Base-by-base conservation (phyloP, 2,329 filamentous ascomycete species). In the Xylariaceae sp. region DNA sequence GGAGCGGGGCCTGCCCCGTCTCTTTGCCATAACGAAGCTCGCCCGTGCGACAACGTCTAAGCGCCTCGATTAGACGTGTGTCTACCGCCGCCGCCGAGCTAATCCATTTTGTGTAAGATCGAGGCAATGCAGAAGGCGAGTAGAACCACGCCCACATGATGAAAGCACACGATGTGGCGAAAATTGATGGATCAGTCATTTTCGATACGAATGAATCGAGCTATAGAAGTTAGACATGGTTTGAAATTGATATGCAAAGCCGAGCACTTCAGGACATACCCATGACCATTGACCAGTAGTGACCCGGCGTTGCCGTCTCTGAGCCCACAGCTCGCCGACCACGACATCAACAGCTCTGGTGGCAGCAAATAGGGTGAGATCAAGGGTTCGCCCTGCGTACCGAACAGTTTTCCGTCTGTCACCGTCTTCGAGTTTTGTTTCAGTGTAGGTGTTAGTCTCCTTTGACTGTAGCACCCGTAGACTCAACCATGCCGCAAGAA, bases 81-180 rank as follows among this genome's bases (percentile, higher is more conserved):
- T 96, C 91, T 16, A 94, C 84, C 37, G 86, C 80, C 3, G 91
- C 91, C 3, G 87, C 88, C 18, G 86, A 85, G 33, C 81, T 83
- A 63, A 96, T 94, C 91, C 91, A 95, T 67, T 85, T 87, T 64
- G 85, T 87, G 74, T 95, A 95, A 33, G 86, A 80, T 23, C 75
- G 79, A 2, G 91, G 91, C 1, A 96, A 79, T 16, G 83, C 80
- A 29, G 83, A 78, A 0, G 91, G 89, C 8, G 77, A 70, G 73
- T 93, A 96, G 69, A 95, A 87, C 89, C 89, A 96, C 15, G 89
- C 82, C 87, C 89, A 93, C 91, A 95, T 96, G 61, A 95, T 86
- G 30, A 90, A 74, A 18, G 86, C 87, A 32, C 83, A 85, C 16
- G 89, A 92, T 27, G 80, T 70, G 37, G 87, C 84, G 70, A 96